Evolutionary conservation across 1,284 basidiomycete species (phyloP).

Genomic region (Cutaneotrichosporon cyanovorans): DNA sequence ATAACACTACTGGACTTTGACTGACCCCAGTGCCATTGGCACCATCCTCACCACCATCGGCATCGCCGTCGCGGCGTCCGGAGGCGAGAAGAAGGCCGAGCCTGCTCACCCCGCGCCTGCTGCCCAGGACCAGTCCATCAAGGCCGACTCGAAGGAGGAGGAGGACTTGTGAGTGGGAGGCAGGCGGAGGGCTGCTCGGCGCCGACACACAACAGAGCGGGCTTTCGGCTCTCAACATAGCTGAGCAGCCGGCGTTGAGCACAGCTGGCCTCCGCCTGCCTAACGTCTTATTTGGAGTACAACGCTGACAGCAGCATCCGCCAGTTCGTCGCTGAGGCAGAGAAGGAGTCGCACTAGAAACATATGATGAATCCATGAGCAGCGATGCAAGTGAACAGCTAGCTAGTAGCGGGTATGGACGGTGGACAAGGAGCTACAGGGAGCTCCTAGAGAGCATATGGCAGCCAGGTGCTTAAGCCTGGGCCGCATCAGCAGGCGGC

Average conservation of each 20-base stretch:
- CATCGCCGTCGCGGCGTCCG: conserved; percentile 29
- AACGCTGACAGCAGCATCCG: conserved; percentile 40
- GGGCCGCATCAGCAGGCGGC: background rate
- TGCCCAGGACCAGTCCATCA: conserved; percentile 19
- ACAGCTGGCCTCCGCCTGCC: too few species aligned
- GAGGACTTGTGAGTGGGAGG: conserved; percentile 25
- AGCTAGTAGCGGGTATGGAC: too few species aligned
- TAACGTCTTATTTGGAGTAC: too few species aligned
- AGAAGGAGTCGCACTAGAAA: conserved; percentile 30
- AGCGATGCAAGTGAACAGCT: too few species aligned
- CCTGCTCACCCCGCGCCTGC: conserved; percentile 11
- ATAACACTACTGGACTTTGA: too few species aligned
- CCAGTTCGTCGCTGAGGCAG: conserved; percentile 42
- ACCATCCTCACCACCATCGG: conserved; percentile 37
- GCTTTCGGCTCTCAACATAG: too few species aligned
- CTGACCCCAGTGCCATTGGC: conserved; percentile 37
- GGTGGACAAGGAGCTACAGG: too few species aligned
- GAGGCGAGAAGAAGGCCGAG: conserved; percentile 25
- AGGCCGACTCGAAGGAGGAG: conserved; percentile 21
- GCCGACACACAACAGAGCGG: too few species aligned
- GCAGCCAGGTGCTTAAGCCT: conserved; percentile 20
- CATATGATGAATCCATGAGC: conserved; percentile 6
- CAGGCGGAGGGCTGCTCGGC: too few species aligned
- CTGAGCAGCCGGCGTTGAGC: too few species aligned
- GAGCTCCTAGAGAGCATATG: too few species aligned